These are phyloP conservation scores for Thermomyces lanuginosus DNA, from an alignment of 2,329 filamentous ascomycete genomes.

Conservation along the genomic window DNA sequence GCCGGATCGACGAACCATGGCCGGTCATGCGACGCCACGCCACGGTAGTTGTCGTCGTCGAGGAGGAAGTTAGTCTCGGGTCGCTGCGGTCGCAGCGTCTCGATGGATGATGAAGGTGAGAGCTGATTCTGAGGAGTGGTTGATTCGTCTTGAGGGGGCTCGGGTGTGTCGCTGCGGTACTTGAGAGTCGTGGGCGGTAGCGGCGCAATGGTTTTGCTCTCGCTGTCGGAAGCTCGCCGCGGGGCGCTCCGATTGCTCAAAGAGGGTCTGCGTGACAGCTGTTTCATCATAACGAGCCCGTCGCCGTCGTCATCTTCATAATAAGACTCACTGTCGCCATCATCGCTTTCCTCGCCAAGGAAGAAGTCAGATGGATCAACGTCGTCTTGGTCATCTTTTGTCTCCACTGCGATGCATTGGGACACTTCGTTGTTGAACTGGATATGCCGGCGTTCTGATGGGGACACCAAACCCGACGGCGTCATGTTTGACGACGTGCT, in stretches of 20 bases:
- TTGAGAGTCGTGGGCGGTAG: slow-evolving; percentile 78
- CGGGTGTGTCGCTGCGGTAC: slow-evolving; percentile 60
- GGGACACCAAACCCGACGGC: slow-evolving; percentile 55
- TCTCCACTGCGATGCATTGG: slow-evolving; percentile 86
- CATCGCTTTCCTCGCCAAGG: slow-evolving; percentile 9
- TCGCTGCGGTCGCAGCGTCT: slow-evolving; percentile 58
- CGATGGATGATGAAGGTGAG: slow-evolving; percentile 65
- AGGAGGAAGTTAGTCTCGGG: slow-evolving; percentile 50
- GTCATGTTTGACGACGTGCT: slow-evolving; percentile 49
- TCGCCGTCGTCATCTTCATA: too few relatives aligned
- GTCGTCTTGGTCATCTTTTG: slow-evolving; percentile 57
- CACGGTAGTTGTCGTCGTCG: slow-evolving; percentile 36
- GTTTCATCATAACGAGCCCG: slow-evolving; percentile 68
- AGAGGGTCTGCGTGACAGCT: slow-evolving; percentile 36
- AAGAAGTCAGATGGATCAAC: slow-evolving; percentile 19
- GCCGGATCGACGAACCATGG: slow-evolving; percentile 19
- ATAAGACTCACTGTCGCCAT: slow-evolving; percentile 49
- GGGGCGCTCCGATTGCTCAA: slow-evolving; percentile 37
- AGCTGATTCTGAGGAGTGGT: slow-evolving; percentile 29
- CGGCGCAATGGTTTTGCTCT: slow-evolving; percentile 76
- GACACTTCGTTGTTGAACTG: slow-evolving; percentile 93
- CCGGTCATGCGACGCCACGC: slow-evolving; percentile 8
- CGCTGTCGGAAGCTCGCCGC: slow-evolving; percentile 39
- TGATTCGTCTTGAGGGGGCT: slow-evolving; percentile 31
- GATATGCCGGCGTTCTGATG: slow-evolving; percentile 60